phyloP scores from a whole-genome alignment of 352 stramenopile species.

The Phytophthora citricola region DNA sequence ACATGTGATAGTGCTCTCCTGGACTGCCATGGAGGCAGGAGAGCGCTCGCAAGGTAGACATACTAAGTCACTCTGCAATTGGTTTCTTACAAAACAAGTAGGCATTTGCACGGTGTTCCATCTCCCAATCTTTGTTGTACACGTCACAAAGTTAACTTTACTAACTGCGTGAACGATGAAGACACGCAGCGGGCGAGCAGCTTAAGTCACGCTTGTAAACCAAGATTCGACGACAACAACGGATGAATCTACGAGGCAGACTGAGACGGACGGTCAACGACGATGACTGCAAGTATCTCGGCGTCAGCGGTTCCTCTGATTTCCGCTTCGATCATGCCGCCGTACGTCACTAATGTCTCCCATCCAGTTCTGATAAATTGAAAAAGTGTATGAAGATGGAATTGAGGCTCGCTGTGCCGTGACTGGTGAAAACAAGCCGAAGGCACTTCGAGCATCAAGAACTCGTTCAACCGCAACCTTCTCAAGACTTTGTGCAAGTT shows the following conservation, averaged over 20 bases:
- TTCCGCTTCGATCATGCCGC: slow-evolving; percentile 13
- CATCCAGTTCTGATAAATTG: slow-evolving; percentile 26
- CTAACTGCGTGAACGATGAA: slow-evolving; percentile 1
- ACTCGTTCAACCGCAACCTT: slow-evolving; percentile 20
- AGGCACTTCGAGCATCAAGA: slow-evolving; percentile 24
- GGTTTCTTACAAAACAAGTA: background rate
- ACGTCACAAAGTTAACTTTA: slow-evolving; percentile 17
- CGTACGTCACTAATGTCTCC: slow-evolving; percentile 12
- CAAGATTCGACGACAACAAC: background rate
- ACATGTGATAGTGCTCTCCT: too few relatives aligned
- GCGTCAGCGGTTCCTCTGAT: background rate
- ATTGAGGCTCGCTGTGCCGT: slow-evolving; percentile 19
- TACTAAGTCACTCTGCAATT: background rate
- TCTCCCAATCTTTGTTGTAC: slow-evolving; percentile 8
- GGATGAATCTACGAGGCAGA: background rate
- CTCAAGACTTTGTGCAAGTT: slow-evolving; percentile 28
- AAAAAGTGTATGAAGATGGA: slow-evolving; percentile 18
- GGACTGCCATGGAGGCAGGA: too few relatives aligned
- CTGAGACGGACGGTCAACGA: background rate
- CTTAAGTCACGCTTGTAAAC: background rate
- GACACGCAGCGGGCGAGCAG: background rate
- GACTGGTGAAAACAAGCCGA: slow-evolving; percentile 16
- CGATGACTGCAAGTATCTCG: background rate
- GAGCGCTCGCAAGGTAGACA: too few relatives aligned
- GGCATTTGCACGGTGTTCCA: slow-evolving; percentile 2